Conservation (phyloP, 2,329 filamentous ascomycete species). For the Stachybotrys chlorohalonatus region DNA sequence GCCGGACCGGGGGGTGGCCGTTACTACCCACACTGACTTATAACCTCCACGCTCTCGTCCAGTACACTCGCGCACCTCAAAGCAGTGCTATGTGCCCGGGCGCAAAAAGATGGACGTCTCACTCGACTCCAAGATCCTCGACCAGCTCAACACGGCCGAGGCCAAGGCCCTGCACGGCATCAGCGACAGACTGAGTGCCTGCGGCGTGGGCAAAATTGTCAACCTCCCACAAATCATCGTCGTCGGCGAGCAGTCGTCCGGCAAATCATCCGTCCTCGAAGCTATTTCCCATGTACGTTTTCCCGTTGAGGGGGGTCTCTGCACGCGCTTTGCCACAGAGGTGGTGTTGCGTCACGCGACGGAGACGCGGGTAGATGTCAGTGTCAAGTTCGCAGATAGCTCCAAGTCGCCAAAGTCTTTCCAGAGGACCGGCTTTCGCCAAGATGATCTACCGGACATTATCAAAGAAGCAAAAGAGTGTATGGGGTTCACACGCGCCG, state of each 20-base stretch:
- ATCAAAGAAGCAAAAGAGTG: constrained; percentile 39
- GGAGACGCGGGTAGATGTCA: constrained; percentile 27
- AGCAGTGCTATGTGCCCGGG: background rate
- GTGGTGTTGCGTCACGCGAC: constrained; percentile 38
- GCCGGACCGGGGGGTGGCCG: too few relatives aligned
- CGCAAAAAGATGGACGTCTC: background rate
- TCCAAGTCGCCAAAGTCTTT: constrained; percentile 11
- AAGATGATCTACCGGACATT: constrained; percentile 33
- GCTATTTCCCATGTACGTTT: constrained; percentile 55
- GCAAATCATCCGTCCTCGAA: constrained; percentile 57
- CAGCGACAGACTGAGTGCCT: constrained; percentile 40
- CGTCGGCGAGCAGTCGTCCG: constrained; percentile 50
- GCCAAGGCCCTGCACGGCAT: constrained; percentile 33
- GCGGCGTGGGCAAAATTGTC: constrained; percentile 37
- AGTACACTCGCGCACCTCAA: too few relatives aligned
- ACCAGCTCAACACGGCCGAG: background rate
- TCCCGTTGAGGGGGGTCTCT: constrained; percentile 43
- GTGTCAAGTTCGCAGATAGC: constrained; percentile 26
- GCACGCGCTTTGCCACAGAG: constrained; percentile 54
- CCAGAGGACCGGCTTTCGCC: constrained; percentile 23
- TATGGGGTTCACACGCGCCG: constrained; percentile 30
- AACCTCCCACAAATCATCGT: constrained; percentile 47
- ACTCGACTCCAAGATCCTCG: background rate
- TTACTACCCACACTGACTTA: too few relatives aligned
- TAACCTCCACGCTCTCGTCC: too few relatives aligned